These are phyloP conservation scores for Ceriops zippeliana DNA, from an alignment of 345 rosid genomes.

Conservation along the genomic window DNA sequence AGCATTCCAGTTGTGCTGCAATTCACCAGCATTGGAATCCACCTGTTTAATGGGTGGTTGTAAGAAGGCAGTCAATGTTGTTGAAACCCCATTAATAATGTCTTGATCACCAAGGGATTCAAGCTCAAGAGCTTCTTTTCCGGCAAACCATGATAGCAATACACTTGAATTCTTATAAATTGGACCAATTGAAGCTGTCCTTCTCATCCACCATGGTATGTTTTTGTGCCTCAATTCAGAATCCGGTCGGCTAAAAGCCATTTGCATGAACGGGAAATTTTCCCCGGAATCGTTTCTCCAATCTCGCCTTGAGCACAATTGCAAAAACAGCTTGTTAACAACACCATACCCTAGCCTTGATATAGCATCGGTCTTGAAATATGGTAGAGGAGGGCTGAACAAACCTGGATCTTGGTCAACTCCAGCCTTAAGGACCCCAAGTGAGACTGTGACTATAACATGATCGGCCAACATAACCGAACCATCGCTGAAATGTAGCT, in stretches of 20 bases:
- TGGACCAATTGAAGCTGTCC: constrained; percentile 73
- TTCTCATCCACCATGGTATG: constrained; percentile 96
- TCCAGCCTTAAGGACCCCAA: constrained; percentile 87
- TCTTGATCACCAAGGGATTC: constrained; percentile 72
- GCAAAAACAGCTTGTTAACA: constrained; percentile 85
- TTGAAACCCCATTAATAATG: constrained; percentile 57
- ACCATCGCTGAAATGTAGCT: constrained; percentile 80
- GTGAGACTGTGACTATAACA: constrained; percentile 79
- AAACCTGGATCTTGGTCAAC: constrained; percentile 45
- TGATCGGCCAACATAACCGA: constrained; percentile 76
- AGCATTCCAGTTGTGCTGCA: constrained; percentile 39
- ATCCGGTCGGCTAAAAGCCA: constrained; percentile 59
- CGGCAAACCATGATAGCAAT: constrained; percentile 89
- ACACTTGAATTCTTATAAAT: constrained; percentile 67
- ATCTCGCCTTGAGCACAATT: constrained; percentile 34
- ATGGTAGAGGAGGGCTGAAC: constrained; percentile 76
- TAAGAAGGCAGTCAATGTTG: constrained; percentile 52
- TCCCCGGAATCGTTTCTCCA: constrained; percentile 16
- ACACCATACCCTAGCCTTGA: constrained; percentile 83
- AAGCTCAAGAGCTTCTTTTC: constrained; percentile 86
- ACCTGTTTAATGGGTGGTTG: constrained; percentile 16
- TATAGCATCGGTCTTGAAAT: constrained; percentile 72
- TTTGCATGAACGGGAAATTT: constrained; percentile 63
- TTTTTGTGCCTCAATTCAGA: constrained; percentile 48
- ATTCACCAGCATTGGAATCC: constrained; percentile 18